Base-by-base conservation (phyloP, 169 alveolate species). In the Besnoitia besnoiti region DNA sequence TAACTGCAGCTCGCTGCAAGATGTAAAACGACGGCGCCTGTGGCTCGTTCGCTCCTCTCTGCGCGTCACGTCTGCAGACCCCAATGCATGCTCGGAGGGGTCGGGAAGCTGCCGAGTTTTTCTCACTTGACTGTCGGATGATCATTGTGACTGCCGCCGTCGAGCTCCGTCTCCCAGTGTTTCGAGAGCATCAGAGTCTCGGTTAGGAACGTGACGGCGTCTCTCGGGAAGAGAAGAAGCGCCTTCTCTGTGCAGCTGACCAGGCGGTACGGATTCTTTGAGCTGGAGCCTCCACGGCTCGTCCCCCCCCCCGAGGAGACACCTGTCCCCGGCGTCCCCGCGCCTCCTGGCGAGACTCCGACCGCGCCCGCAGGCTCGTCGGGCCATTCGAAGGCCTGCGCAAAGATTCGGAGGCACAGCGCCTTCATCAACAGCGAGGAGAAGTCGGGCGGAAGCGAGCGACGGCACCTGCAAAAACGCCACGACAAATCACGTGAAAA, bases 101-200 rank as follows among this genome's bases (percentile, higher is more conserved):
- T n/a, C n/a, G n/a, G n/a, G n/a, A n/a, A n/a, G n/a, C n/a, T n/a
- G n/a, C n/a, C n/a, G n/a, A n/a, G n/a, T n/a, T n/a, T n/a, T n/a
- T n/a, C 93, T 40, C 61, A 90, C 94, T 88, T 88, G 24, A 85
- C 94, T 5, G 85, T 82, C 35, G 94, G 94, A 44, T 90, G 94
- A 82, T 90, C 94, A 46, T 55, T 80, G 89, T 90, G 94, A n/a
- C 91, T 90, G 39, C 94, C 94, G 46, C 94, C 94, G n/a, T 90
- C 94, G 19, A 90, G 87, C 14, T 88, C 90, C 27, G 94, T 90
- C 61, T 90, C 94, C 94, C 94, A 90, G 82, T 90, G 94, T 27
- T 80, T 90, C 35, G 94, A 90, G 73, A 90, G 73, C 85, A 88
- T 51, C 35, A 90, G 90, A 19, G 61, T 67, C 33, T 85, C 80